Evolutionary conservation across 1,284 basidiomycete genomes (phyloP).

Genomic region (Trametes polyzona): DNA sequence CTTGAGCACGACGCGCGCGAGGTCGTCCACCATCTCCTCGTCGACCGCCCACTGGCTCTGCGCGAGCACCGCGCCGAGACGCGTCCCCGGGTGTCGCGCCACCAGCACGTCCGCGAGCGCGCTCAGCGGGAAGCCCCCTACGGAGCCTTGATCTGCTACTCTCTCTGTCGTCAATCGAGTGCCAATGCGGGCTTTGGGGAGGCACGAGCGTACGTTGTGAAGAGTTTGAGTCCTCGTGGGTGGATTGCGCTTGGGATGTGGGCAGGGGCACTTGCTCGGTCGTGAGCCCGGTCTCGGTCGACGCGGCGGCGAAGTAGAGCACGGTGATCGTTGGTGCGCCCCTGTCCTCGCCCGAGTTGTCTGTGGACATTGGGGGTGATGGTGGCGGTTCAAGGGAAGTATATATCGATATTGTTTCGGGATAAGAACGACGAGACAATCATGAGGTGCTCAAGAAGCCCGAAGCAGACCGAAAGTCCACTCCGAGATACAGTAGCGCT

Average conservation of each 20-base stretch:
- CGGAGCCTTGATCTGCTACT: too few species aligned
- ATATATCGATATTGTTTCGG: too few species aligned
- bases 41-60: constrained; percentile 78
- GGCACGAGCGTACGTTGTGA: too few species aligned
- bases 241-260: not conserved
- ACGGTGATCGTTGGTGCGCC: constrained; percentile 50
- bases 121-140: constrained; percentile 49
- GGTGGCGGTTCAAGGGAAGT: not conserved
- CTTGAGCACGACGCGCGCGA: constrained; percentile 49
- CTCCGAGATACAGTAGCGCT: too few species aligned
- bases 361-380: not conserved
- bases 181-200: not conserved
- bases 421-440: too few species aligned
- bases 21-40: constrained; percentile 77
- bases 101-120: constrained; percentile 54
- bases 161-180: not conserved
- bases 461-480: too few species aligned
- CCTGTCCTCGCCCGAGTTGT: too few species aligned
- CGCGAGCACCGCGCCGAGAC: constrained; percentile 55
- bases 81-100: constrained; percentile 53
- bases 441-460: too few species aligned
- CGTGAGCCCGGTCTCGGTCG: constrained; percentile 63
- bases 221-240: too few species aligned
- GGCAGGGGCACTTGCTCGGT: constrained; percentile 54
- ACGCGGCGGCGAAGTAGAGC: constrained; percentile 82